phyloP scores from a whole-genome alignment of 352 stramenopile species.

The Phytophthora ohioensis region DNA sequence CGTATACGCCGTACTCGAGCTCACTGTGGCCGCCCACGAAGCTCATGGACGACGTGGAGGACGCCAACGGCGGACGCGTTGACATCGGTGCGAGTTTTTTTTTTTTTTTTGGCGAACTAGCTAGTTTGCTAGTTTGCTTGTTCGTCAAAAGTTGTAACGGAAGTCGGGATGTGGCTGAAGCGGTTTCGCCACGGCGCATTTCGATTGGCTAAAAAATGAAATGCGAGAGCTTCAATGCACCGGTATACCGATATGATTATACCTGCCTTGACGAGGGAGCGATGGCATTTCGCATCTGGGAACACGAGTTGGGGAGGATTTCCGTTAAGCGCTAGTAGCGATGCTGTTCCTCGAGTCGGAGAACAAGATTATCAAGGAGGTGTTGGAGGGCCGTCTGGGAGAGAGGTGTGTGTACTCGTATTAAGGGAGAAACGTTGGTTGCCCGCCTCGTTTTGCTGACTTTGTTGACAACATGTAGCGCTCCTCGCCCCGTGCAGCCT shows the following conservation, averaged over 20 bases:
- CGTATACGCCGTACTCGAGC: conserved; percentile 79
- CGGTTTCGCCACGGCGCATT: not conserved
- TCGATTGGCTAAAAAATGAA: conserved; percentile 23
- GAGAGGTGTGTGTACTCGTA: conserved; percentile 61
- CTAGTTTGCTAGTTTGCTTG: too few species aligned
- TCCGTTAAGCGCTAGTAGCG: not conserved
- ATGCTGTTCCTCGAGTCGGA: conserved; percentile 90
- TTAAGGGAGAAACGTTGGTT: not conserved
- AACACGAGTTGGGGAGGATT: conserved; percentile 16
- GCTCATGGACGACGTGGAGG: conserved; percentile 33
- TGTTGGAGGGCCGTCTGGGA: conserved; percentile 74
- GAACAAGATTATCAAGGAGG: conserved; percentile 92
- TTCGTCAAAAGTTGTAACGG: too few species aligned
- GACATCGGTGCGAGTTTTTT: conserved; percentile 21
- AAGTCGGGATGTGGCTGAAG: conserved; percentile 11
- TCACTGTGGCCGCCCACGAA: conserved; percentile 7
- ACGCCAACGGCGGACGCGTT: conserved; percentile 36
- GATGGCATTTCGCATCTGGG: conserved; percentile 41
- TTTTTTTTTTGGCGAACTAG: not conserved
- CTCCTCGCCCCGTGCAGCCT: conserved; percentile 75
- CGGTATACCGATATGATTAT: conserved; percentile 23
- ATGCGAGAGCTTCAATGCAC: conserved; percentile 19
- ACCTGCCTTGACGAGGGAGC: conserved; percentile 17
- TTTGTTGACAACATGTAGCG: conserved; percentile 45
- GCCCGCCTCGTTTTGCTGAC: not conserved